Evolutionary conservation across 2,329 filamentous ascomycete species (phyloP), one percentile per base, ranked within the genome.

Genomic region (Thermothelomyces thermophilus): DNA sequence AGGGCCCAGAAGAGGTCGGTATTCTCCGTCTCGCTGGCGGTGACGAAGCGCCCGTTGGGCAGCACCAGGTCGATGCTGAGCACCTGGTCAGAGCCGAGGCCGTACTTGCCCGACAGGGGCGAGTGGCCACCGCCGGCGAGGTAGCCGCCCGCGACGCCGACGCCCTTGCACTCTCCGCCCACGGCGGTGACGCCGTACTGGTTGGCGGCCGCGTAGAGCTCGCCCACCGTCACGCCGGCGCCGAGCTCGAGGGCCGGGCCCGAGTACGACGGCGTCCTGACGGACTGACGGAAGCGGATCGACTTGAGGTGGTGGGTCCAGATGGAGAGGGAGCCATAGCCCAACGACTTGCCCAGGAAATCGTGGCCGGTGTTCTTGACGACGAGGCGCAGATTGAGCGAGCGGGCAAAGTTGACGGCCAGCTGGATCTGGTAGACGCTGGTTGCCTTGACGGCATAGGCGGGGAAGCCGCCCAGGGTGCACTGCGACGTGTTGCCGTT

Each of bases 361-460:
- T 77, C 74, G 56, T 79, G 76, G 24, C 74, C 75, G 0, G 75
- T 79, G 63, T 78, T 75, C 62, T 70, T 70, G 50, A 72, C 59
- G 9, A 70, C 60, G 5, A 72, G 57, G 9, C 69, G 62, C 1
- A 72, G 45, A 45, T 68, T 65, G 46, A 58, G 58, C 37, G 68
- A 68, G n/a, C 68, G 60, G 0, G 69, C 68, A 57, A 72, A 70
- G 54, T 71, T 70, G 37, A 72, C 63, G 5, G 65, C 66, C 0
- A 64, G 60, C 58, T 70, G 69, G 5, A 71, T 60, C 43, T 71
- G 66, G 52, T 60, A 63, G 30, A 67, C 65, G 7, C 59, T 67
- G 16, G 60, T 64, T 9, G 64, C 66, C 44, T 69, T 68, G 13
- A 72, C 63, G 6, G 68, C 67, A 42, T 70, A 72, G 19, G 57